Evolutionary conservation across 805 yeast species (phyloP).

Genomic region (Candida boidinii): DNA sequence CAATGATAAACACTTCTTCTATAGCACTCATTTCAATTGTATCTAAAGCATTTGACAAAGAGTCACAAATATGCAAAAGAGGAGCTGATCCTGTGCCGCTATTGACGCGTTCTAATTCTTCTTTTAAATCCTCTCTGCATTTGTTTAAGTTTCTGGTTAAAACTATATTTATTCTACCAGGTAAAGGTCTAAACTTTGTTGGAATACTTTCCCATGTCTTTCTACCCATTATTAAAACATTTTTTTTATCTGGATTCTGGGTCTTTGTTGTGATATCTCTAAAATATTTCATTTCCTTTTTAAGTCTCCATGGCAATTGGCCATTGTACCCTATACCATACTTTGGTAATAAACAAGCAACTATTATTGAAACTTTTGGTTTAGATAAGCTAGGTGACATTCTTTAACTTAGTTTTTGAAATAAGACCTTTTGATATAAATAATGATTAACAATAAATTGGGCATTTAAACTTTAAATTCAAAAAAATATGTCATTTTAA

Average conservation of each 20-base stretch:
- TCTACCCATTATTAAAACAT: conserved; percentile 93
- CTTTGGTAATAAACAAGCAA: conserved; percentile 77
- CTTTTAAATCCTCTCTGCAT: conserved; percentile 15
- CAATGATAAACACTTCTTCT: conserved; percentile 72
- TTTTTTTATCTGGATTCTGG: conserved; percentile 26
- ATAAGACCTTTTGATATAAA: no score
- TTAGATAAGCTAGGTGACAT: conserved; percentile 3
- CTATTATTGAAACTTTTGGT: conserved; percentile 52
- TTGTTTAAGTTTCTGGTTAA: conserved; percentile 42
- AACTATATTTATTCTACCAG: conserved; percentile 66
- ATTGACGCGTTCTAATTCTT: conserved; percentile 19
- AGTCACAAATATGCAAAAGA: conserved; percentile 23
- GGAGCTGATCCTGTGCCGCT: no score
- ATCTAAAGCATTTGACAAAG: conserved; percentile 35
- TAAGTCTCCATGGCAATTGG: conserved; percentile 78
- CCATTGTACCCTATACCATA: conserved; percentile 84
- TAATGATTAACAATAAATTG: no score
- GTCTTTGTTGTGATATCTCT: conserved; percentile 55
- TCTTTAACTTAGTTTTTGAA: not conserved
- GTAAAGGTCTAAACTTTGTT: conserved; percentile 69
- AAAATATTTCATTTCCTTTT: conserved; percentile 81
- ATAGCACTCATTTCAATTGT: conserved; percentile 24
- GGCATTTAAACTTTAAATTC: not conserved
- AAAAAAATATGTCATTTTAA: not conserved
- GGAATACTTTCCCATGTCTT: conserved; percentile 97